These are phyloP conservation scores for Cyberlindnera nakhonratchasimensis DNA, from an alignment of 805 yeast species.

Conservation along the genomic window DNA sequence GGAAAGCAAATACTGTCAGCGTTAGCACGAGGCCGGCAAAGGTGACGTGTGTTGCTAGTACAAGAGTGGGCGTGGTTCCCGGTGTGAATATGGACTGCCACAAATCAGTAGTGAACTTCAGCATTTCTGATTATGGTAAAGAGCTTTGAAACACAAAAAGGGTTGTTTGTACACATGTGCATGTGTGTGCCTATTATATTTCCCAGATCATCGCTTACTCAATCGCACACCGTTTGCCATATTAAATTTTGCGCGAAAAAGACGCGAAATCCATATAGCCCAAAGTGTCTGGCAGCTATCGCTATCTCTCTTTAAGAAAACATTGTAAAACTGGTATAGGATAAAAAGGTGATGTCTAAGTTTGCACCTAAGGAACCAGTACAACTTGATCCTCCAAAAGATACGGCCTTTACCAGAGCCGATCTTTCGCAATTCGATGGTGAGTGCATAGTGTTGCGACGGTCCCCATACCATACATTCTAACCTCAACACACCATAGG, in stretches of 20 bases:
- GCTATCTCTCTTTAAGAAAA: too few species aligned
- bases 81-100: conserved; percentile 94
- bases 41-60: conserved; percentile 85
- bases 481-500: conserved; percentile 29
- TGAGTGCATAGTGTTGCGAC: conserved; percentile 21
- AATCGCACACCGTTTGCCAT: too few species aligned
- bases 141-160: not conserved
- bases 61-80: conserved; percentile 85
- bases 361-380: conserved; percentile 57
- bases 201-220: too few species aligned
- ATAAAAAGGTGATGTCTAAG: conserved; percentile 19
- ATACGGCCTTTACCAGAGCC: conserved; percentile 39
- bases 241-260: too few species aligned
- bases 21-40: conserved; percentile 62
- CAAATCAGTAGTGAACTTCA: conserved; percentile 54
- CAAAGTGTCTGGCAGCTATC: too few species aligned
- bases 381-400: conserved; percentile 47
- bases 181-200: too few species aligned
- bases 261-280: not conserved
- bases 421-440: conserved; percentile 48
- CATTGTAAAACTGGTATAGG: too few species aligned
- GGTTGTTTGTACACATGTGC: not conserved
- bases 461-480: not conserved
- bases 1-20: conserved; percentile 52
- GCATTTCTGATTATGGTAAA: conserved; percentile 8